These are phyloP conservation scores for Bacterosira constricta DNA, from an alignment of 108 stramenopile species.

Conservation along the genomic window DNA sequence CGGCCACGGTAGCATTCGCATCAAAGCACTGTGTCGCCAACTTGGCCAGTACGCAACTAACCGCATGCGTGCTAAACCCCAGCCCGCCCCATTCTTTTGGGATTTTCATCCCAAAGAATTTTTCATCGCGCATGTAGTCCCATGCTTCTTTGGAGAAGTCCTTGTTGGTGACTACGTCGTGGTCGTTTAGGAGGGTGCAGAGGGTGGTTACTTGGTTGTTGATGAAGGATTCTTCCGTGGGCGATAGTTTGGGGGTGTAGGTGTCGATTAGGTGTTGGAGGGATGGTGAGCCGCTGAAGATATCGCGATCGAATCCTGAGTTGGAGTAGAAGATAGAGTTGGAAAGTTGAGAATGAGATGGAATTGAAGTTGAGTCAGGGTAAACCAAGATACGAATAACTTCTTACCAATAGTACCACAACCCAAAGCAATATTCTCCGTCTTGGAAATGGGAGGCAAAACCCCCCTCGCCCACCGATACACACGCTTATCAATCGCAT, in stretches of 20 bases:
- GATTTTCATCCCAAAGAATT: constrained; percentile 97
- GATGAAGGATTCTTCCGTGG: constrained; percentile 83
- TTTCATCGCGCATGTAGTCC: constrained; percentile 93
- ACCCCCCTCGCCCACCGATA: constrained; percentile 86
- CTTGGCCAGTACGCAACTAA: constrained; percentile 90
- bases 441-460: constrained; percentile 94
- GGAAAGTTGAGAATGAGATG: background rate
- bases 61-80: constrained; percentile 94
- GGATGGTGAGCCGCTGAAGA: constrained; percentile 92
- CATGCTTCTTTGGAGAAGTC: constrained; percentile 92
- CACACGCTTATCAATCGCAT: constrained; percentile 82
- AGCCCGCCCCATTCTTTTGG: constrained; percentile 96
- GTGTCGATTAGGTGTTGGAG: constrained; percentile 89
- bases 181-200: constrained; percentile 91
- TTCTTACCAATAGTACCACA: constrained; percentile 93
- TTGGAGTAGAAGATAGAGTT: background rate
- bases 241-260: constrained; percentile 77
- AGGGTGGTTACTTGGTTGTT: constrained; percentile 91
- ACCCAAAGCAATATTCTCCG: constrained; percentile 95
- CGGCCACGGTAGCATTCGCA: constrained; percentile 96
- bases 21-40: constrained; percentile 87
- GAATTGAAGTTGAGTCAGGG: background rate
- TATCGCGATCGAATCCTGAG: constrained; percentile 90
- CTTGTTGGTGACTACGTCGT: constrained; percentile 83
- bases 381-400: background rate